Base-by-base conservation (phyloP, 768 basidiomycete genomes). In the Ephemerocybe angulata region DNA sequence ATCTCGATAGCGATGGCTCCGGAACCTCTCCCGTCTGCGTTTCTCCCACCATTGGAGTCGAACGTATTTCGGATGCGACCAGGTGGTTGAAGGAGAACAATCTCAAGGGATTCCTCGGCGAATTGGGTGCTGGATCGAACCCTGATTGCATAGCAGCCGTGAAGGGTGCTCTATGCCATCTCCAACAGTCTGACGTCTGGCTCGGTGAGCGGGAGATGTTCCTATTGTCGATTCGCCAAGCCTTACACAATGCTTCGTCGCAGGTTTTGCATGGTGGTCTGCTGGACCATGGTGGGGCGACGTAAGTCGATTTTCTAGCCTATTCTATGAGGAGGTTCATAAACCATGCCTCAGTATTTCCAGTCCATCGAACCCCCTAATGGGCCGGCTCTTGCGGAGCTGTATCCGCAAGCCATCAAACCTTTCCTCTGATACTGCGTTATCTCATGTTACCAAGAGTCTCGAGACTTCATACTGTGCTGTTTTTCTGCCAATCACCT, bases 1-100 rank as follows among this genome's bases (percentile, higher is more conserved):
- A 86, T 71, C 82, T 86, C 60, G 84, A 85, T 67, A 78, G 76
- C 33, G 84, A 86, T 60, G 77, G 81, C 58, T 84, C 82, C n/a
- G 82, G 82, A 50, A 84, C 83, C 10, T 75, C 67, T 42, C 63
- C 62, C 1, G 74, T 67, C 27, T 86, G 85, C 62, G 83, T 85
- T 31, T 82, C 78, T 12, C 69, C 76, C 15, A 84, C 81, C 28
- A 84, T 86, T 62, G 83, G 83, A 52, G 76, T 74, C 19, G 78
- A 83, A 59, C 82, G 83, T 58, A 66, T 86, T 41, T 71, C 76
- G 29, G 77, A 63, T 30, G 84, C 84, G 8, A 85, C 84, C 3
- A 59, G 66, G 17, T 85, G 84, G 84, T 76, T 86, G 57, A 66
- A 85, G 72, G 65, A 69, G 44, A 77, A 81, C 70, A 78, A 78